These are phyloP conservation scores for Cutaneotrichosporon dermatis DNA, from an alignment of 1,284 basidiomycete genomes.

Conservation along the genomic window DNA sequence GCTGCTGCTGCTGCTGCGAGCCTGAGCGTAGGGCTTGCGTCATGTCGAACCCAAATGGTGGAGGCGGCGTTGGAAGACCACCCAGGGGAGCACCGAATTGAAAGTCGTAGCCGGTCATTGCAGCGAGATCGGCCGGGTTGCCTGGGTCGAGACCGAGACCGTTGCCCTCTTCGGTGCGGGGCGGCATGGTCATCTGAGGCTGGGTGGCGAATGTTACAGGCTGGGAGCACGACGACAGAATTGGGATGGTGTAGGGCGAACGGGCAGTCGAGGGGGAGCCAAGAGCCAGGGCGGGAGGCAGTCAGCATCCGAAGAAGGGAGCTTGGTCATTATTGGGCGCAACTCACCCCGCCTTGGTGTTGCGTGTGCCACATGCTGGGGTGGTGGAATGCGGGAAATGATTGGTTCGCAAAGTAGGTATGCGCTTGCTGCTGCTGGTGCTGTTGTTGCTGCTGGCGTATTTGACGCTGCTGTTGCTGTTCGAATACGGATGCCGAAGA, in stretches of 20 bases:
- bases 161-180: conserved; percentile 8
- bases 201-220: conserved; percentile 14
- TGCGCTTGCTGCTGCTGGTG: not conserved
- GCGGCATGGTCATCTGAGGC: conserved; percentile 3
- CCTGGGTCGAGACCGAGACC: conserved; percentile 16
- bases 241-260: not conserved
- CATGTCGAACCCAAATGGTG: not conserved
- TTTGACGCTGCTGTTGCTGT: no score
- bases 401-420: not conserved
- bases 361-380: conserved; percentile 14
- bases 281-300: not conserved
- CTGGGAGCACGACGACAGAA: not conserved
- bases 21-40: not conserved
- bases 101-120: not conserved
- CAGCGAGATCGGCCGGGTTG: conserved; percentile 2
- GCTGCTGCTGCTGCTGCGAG: not conserved
- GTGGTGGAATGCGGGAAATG: not conserved
- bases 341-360: conserved; percentile 12
- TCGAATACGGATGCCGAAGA: no score
- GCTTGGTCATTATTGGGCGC: not conserved
- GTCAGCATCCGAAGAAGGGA: not conserved
- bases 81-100: not conserved
- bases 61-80: not conserved
- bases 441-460: not conserved
- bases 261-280: not conserved